phyloP scores from a whole-genome alignment of 2,329 filamentous ascomycete species.

The Diaporthe vexans region DNA sequence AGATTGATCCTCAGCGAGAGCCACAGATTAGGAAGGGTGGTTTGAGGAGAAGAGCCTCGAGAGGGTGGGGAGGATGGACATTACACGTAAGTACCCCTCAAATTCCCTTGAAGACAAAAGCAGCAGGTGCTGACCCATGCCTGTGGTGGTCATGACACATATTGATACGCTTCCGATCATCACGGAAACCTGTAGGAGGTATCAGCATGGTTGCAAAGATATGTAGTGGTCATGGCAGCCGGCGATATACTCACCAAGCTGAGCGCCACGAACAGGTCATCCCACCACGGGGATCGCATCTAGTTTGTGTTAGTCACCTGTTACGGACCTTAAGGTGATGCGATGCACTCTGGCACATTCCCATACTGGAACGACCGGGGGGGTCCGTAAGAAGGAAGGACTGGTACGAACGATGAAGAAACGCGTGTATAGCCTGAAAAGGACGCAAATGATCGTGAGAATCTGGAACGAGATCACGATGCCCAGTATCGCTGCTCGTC shows the following conservation, averaged over 20 bases:
- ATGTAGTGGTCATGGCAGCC: not conserved
- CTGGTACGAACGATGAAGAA: slow-evolving; percentile 31
- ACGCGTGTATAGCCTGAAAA: slow-evolving; percentile 43
- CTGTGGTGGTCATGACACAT: slow-evolving; percentile 16
- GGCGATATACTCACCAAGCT: slow-evolving; percentile 36
- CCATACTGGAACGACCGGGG: too few species aligned
- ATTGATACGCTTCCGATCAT: not conserved
- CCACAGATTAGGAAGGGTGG: not conserved
- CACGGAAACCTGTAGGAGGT: slow-evolving; percentile 12
- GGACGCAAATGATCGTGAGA: slow-evolving; percentile 40
- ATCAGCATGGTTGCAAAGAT: not conserved
- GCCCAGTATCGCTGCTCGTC: slow-evolving; percentile 40
- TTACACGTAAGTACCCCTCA: slow-evolving; percentile 39
- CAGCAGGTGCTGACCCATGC: slow-evolving; percentile 36
- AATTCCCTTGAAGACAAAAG: not conserved
- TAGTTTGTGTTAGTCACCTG: too few species aligned
- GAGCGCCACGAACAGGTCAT: slow-evolving; percentile 43
- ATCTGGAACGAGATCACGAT: slow-evolving; percentile 43
- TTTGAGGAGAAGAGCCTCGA: not conserved
- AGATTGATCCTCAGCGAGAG: not conserved
- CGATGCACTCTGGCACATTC: too few species aligned
- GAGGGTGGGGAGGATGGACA: not conserved
- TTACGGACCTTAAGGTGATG: too few species aligned
- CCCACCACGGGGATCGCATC: slow-evolving; percentile 43
- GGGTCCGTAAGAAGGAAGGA: too few species aligned